phyloP scores from a whole-genome alignment of 1,284 basidiomycete genomes.

The Sphaerobolus stellatus region DNA sequence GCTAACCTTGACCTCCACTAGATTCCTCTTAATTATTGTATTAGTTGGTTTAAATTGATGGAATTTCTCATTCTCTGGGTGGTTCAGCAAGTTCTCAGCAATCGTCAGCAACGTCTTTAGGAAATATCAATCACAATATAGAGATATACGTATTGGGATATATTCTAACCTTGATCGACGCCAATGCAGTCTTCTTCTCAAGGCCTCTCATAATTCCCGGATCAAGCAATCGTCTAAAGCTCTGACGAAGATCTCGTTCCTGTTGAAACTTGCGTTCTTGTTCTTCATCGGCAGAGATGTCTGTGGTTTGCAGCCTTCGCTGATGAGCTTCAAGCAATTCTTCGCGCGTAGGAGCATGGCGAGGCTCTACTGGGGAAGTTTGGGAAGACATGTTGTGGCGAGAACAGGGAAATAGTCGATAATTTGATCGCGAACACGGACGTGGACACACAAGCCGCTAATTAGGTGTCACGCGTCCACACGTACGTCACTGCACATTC shows the following conservation, averaged over 20 bases:
- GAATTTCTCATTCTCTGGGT: conserved; percentile 70
- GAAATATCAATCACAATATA: conserved; percentile 1
- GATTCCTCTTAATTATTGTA: conserved; percentile 55
- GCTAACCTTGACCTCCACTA: conserved; percentile 35
- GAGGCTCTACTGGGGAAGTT: not conserved
- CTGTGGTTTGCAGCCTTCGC: conserved; percentile 5
- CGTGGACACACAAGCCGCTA: not conserved
- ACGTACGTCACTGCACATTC: too few relatives aligned
- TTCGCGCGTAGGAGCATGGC: conserved; percentile 3
- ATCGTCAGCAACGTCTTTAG: conserved; percentile 62
- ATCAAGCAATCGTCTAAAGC: conserved; percentile 70
- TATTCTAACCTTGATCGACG: conserved; percentile 57
- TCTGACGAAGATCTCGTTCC: conserved; percentile 64
- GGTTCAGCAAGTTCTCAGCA: conserved; percentile 68
- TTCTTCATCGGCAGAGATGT: not conserved
- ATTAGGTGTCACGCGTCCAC: conserved; percentile 4
- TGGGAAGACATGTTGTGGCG: conserved; percentile 5
- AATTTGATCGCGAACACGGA: not conserved
- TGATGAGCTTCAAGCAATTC: conserved; percentile 7
- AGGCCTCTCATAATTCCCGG: conserved; percentile 76
- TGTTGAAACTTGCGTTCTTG: conserved; percentile 36
- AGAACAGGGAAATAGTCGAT: not conserved
- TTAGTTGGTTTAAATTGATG: conserved; percentile 75
- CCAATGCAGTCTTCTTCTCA: conserved; percentile 54
- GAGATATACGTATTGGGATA: not conserved